Conservation (phyloP, 2,329 filamentous ascomycete species). For the Xylaria sp. region DNA sequence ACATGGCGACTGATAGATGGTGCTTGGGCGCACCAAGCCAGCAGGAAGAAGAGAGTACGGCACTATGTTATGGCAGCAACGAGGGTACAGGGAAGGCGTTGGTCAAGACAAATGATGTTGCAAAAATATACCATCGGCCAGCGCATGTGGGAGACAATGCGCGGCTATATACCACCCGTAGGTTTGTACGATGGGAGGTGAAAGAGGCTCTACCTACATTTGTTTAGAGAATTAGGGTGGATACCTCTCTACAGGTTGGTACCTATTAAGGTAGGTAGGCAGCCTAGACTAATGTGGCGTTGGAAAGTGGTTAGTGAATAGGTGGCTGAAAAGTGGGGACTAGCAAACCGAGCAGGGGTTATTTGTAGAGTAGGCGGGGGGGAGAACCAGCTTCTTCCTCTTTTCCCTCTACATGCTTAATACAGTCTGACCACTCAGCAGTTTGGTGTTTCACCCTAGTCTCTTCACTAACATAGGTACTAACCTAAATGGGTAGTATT, state of each 20-base stretch:
- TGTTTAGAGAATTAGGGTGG: background rate
- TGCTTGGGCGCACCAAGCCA: slow-evolving; percentile 22
- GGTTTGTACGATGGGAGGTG: background rate
- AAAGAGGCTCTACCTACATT: background rate
- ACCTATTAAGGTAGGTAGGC: background rate
- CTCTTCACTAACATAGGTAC: too few relatives aligned
- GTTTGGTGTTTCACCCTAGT: too few relatives aligned
- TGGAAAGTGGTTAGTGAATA: too few relatives aligned
- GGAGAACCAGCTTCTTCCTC: too few relatives aligned
- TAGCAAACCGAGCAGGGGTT: too few relatives aligned
- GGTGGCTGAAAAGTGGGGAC: too few relatives aligned
- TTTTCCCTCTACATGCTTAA: too few relatives aligned
- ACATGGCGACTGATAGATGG: slow-evolving; percentile 63
- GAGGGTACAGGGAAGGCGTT: background rate
- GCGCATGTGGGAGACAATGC: background rate
- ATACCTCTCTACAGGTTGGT: background rate
- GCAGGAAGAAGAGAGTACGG: background rate
- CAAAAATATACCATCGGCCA: background rate
- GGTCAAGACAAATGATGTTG: background rate
- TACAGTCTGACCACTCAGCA: too few relatives aligned
- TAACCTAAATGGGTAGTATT: too few relatives aligned
- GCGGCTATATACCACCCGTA: background rate
- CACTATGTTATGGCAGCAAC: background rate
- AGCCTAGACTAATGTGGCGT: too few relatives aligned
- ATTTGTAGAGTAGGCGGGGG: too few relatives aligned